Percentiles rank a stretch among this genome's conserved stretches.
These are phyloP conservation scores for Sugiyamaella novakii DNA, from an alignment of 1,139 yeast species.

Conservation along the genomic window DNA sequence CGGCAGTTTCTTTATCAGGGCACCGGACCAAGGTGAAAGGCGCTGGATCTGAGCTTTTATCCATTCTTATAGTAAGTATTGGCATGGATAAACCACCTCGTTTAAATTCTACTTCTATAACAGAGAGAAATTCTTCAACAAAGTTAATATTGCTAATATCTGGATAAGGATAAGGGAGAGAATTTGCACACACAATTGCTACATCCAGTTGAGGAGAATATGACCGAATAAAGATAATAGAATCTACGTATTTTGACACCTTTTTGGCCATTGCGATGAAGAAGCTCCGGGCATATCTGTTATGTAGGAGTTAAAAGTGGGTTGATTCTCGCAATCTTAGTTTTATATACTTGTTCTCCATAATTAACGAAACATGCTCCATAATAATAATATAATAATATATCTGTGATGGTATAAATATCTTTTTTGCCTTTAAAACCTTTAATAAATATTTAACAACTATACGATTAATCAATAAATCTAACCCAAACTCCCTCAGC, in stretches of 20 bases:
- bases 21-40: slow-evolving; percentile 7
- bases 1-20: slow-evolving; percentile 2
- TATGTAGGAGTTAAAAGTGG: background rate
- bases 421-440: background rate
- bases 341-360: background rate
- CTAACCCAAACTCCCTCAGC: slow-evolving; percentile 26
- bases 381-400: background rate
- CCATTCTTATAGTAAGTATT: background rate
- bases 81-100: slow-evolving; percentile 1
- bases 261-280: background rate
- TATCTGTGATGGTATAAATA: background rate
- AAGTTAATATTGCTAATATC: slow-evolving; percentile 1
- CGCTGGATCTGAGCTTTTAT: slow-evolving; percentile 7
- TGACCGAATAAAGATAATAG: slow-evolving; percentile 6
- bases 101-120: slow-evolving; percentile 1
- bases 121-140: background rate
- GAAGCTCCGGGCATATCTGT: slow-evolving; percentile 2
- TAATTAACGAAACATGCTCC: background rate
- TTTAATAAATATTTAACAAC: no score
- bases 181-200: background rate
- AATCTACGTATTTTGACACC: background rate
- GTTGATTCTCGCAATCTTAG: background rate
- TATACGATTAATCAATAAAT: slow-evolving; percentile 18
- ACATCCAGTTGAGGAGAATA: slow-evolving; percentile 4
- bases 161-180: slow-evolving; percentile 15